Evolutionary conservation across 305 asterid species (phyloP).

Genomic region (Fraxinus latifolia): DNA sequence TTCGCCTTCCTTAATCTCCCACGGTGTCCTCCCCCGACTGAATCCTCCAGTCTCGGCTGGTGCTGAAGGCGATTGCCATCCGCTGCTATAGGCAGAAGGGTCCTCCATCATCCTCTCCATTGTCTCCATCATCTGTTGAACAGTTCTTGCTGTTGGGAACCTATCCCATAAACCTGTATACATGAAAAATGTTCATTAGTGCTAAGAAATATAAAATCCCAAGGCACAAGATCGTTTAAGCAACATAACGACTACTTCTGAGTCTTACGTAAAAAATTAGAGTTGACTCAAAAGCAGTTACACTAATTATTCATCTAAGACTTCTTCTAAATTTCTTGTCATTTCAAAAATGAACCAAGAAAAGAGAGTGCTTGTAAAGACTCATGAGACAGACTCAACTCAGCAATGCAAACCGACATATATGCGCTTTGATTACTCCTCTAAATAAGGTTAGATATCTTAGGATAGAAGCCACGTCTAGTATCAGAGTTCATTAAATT

Average conservation of each 20-base stretch:
- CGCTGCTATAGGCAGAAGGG: conserved; percentile 35
- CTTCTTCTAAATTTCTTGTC: neutral
- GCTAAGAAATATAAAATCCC: neutral
- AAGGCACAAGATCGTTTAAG: neutral
- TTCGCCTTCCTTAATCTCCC: conserved; percentile 73
- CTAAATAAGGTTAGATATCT: neutral
- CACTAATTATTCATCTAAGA: neutral
- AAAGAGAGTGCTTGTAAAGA: neutral
- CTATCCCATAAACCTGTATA: conserved; percentile 65
- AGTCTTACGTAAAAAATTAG: neutral
- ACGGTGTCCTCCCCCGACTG: conserved; percentile 62
- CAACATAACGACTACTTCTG: neutral
- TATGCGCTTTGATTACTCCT: neutral
- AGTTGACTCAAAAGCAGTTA: neutral
- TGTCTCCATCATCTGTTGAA: conserved; percentile 79
- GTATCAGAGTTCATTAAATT: no score
- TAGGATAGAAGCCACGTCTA: neutral
- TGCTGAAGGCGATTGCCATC: conserved; percentile 24
- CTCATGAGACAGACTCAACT: neutral
- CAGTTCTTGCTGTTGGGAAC: conserved; percentile 69
- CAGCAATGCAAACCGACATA: neutral
- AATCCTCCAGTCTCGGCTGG: conserved; percentile 27
- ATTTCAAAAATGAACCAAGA: neutral
- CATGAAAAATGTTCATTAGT: neutral
- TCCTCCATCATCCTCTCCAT: conserved; percentile 71